Evolutionary conservation across 306 rosid species (phyloP), one percentile per base, ranked within the genome.

Genomic region (Lithocarpus polystachyus): DNA sequence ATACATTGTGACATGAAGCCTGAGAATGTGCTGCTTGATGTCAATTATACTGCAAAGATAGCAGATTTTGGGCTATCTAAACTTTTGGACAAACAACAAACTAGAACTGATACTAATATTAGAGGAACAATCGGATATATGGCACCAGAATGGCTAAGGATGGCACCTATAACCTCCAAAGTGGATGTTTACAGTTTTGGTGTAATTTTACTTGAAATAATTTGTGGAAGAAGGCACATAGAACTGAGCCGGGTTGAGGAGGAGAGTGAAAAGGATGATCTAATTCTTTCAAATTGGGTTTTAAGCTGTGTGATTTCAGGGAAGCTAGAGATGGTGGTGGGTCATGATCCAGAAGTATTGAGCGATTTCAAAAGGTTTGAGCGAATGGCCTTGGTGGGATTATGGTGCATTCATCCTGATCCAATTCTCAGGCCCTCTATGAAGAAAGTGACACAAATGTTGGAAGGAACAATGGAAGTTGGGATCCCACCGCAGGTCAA

Each of bases 1-100:
- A 85, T 81, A 77, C 85, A 84, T 45, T 84, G 85, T 43, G 88
- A 84, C 56, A 84, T 81, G 40, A 84, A 84, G 56, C 83, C 88
- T 0, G 78, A 84, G 20, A 84, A 81, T 55, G 85, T 84, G 61
- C 71, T 84, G 53, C 83, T 84, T 24, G 88, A 81, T 62, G 78
- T 77, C 71, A 74, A 77, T n/a, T 56, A 77, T 75, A 71, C 33
- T 1, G 78, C 85, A 33, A 81, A 84, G 61, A 84, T 84, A 68
- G 40, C 85, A 23, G 83, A 83, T 72, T 83, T 83, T 83, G 87
- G 87, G 18, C 72, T 83, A 2, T 83, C 83, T 13, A 83, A 83
- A 73, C 75, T 84, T 53, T 55, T 84, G 81, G 74, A 71, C 20
- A 84, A 54, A 62, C 75, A 77, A 3, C 88, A 84, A 70, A 77